Evolutionary conservation across 768 basidiomycete genomes (phyloP), one percentile per base, ranked within the genome.

Genomic region (Suillus decipiens): DNA sequence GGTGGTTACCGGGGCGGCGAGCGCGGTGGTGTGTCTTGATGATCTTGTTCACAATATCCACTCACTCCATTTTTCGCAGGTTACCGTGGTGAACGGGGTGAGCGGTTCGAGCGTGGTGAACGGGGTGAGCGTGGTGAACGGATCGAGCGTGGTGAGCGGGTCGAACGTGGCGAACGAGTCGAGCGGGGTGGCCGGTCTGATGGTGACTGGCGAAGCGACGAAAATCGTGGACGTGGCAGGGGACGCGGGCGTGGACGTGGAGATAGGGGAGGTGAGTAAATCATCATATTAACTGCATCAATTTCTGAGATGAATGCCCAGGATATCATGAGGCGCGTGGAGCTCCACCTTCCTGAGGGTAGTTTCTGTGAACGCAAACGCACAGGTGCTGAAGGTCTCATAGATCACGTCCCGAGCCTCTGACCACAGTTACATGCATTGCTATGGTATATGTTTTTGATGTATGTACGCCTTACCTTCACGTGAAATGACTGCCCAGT

Each of bases 161-260:
- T 64, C 12, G 42, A 43, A 3, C 42, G 42, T 17, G 66, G 64
- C 41, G 70, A 71, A n/a, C 67, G 65, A 15, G 65, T 65, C 43
- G 71, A 71, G 19, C 67, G 65, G 19, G 51, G 51, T n/a, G 51
- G 51, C 31, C 57, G 63, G 22, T 50, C 63, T 8, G 73, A 75
- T 61, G 80, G 83, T 34, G 85, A 84, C 54, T 83, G 81, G 78
- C 79, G 84, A 61, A 80, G 80, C 48, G 81, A 81, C 24, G 76
- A 79, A 64, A 75, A 72, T 65, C 80, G 79, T 0, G 70, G 79
- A 33, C 77, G 80, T 50, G 75, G 79, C 31, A 70, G 82, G 59
- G 78, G 78, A 9, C 76, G 84, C 51, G 81, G 83, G 14, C 79
- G 83, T 36, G 80, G 81, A 24, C 76, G 79, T 33, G 69, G 79